Conservation (phyloP, 2,329 filamentous ascomycete species). For the Aciculosporium take region DNA sequence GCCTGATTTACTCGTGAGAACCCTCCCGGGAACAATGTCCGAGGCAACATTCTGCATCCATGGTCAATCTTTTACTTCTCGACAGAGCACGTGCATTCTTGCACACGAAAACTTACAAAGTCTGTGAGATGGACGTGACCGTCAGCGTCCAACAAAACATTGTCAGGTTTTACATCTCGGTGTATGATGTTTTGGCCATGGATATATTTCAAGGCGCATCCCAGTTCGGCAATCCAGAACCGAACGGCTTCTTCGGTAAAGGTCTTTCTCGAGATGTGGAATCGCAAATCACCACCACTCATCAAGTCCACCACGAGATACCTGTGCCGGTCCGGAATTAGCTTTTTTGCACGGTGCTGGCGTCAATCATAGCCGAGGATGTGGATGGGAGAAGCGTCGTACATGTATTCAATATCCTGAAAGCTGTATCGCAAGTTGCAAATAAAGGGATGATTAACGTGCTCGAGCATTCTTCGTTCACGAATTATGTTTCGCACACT, state of each 20-base stretch:
- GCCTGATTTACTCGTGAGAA: slow-evolving; percentile 87
- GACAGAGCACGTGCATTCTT: neutral
- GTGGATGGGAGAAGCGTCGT: slow-evolving; percentile 22
- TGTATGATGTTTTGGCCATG: slow-evolving; percentile 81
- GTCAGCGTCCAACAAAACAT: slow-evolving; percentile 73
- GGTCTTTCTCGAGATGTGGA: slow-evolving; percentile 94
- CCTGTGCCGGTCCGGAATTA: slow-evolving; percentile 33
- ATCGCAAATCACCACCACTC: slow-evolving; percentile 91
- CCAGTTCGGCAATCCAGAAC: slow-evolving; percentile 93
- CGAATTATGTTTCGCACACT: slow-evolving; percentile 97
- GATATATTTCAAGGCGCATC: slow-evolving; percentile 78
- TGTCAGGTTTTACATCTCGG: slow-evolving; percentile 83
- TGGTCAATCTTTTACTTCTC: slow-evolving; percentile 7
- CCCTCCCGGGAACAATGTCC: slow-evolving; percentile 70
- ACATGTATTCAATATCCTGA: slow-evolving; percentile 98
- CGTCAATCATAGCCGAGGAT: neutral
- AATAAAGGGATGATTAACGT: slow-evolving; percentile 93
- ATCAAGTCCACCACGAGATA: slow-evolving; percentile 97
- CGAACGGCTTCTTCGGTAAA: slow-evolving; percentile 94
- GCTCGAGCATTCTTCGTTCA: slow-evolving; percentile 93
- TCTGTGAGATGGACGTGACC: slow-evolving; percentile 95
- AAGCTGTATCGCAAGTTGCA: slow-evolving; percentile 98
- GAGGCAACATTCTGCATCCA: slow-evolving; percentile 83
- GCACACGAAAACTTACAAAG: slow-evolving; percentile 50
- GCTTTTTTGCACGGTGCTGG: neutral